Evolutionary conservation across 495 filamentous ascomycete genomes (phyloP).

Genomic region (Sabuloglossum arenarium): DNA sequence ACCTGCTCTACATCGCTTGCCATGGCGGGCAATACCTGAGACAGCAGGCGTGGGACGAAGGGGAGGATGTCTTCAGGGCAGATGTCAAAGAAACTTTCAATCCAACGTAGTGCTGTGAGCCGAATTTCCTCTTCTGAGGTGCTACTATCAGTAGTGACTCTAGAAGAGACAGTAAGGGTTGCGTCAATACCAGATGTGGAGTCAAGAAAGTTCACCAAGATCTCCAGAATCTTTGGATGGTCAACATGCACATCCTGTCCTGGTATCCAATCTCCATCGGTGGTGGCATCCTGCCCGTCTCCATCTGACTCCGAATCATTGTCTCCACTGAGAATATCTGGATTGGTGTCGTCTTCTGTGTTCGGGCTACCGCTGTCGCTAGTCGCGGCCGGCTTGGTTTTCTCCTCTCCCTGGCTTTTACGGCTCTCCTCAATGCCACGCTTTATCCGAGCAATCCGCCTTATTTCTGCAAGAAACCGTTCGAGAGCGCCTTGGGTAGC

Average conservation of each 20-base stretch:
- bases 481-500: conserved; percentile 82
- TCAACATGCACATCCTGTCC: conserved; percentile 95
- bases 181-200: conserved; percentile 42
- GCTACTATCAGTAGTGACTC: neutral
- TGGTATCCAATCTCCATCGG: conserved; percentile 86
- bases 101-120: conserved; percentile 81
- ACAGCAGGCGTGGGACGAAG: conserved; percentile 79
- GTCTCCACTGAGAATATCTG: conserved; percentile 24
- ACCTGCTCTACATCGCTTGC: conserved; percentile 78
- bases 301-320: conserved; percentile 29
- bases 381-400: conserved; percentile 39
- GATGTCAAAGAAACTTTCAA: conserved; percentile 90
- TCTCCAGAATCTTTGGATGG: conserved; percentile 76
- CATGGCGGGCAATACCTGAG: conserved; percentile 85
- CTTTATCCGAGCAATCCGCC: conserved; percentile 78
- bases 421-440: conserved; percentile 78
- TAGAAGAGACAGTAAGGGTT: conserved; percentile 5
- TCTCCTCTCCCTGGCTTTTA: conserved; percentile 37
- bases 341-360: conserved; percentile 11
- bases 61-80: conserved; percentile 93
- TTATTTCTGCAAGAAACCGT: conserved; percentile 83
- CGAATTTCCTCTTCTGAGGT: conserved; percentile 66
- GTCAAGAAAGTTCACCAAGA: conserved; percentile 76
- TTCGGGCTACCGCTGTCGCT: conserved; percentile 36
- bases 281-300: conserved; percentile 41